Evolutionary conservation across 805 yeast genomes (phyloP).

Genomic region (Hanseniaspora clermontiae): DNA sequence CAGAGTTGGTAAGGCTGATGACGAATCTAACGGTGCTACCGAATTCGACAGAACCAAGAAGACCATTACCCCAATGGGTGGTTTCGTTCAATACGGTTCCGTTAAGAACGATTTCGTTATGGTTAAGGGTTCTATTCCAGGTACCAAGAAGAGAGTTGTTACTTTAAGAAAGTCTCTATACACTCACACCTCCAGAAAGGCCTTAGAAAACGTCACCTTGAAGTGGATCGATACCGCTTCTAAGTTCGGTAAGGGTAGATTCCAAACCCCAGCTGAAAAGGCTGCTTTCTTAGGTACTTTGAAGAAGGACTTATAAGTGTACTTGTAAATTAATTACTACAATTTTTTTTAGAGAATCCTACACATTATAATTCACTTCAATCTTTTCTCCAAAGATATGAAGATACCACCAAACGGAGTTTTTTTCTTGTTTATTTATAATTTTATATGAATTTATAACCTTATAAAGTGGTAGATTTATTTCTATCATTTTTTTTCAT

Average conservation of each 20-base stretch:
- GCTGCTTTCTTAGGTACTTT: constrained; percentile 98
- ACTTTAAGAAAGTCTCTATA: constrained; percentile 97
- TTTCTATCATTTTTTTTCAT: background rate
- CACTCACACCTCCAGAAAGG: constrained; percentile 96
- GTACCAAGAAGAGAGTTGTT: constrained; percentile 98
- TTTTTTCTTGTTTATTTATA: background rate
- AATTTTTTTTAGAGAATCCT: background rate
- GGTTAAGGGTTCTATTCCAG: constrained; percentile 98
- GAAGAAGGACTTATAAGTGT: constrained; percentile 78
- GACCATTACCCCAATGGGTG: constrained; percentile 99
- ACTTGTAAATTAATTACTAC: background rate
- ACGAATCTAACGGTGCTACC: constrained; percentile 89
- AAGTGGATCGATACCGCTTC: constrained; percentile 99
- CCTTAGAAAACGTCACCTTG: constrained; percentile 88
- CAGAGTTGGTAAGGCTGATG: constrained; percentile 96
- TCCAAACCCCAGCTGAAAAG: constrained; percentile 99
- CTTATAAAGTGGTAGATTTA: background rate
- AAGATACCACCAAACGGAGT: background rate
- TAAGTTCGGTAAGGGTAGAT: constrained; percentile 99
- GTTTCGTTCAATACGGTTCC: constrained; percentile 98
- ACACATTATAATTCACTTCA: background rate
- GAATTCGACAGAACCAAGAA: constrained; percentile 98
- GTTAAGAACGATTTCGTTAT: constrained; percentile 95
- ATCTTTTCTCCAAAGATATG: background rate
- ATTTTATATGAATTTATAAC: background rate